A percentile compares a stretch with the other conserved stretches of the same genome.
Conservation (phyloP, 2,329 filamentous ascomycete species). For the Colletotrichum abscissum region DNA sequence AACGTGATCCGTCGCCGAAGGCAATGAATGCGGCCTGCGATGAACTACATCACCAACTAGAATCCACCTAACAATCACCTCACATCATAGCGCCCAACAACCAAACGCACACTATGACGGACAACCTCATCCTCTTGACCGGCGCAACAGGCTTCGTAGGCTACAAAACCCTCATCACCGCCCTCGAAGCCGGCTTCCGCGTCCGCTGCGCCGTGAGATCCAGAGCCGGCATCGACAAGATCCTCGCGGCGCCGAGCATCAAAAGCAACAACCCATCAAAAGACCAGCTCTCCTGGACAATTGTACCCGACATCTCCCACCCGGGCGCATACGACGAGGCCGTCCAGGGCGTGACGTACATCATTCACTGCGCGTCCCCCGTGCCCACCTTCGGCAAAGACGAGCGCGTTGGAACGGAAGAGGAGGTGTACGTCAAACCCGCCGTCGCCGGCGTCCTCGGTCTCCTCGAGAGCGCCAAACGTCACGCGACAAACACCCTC, state of each 20-base stretch:
- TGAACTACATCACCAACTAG: background rate
- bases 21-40: background rate
- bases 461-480: conserved; percentile 4
- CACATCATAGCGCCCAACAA: background rate
- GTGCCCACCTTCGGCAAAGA: conserved; percentile 3
- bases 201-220: conserved; percentile 45
- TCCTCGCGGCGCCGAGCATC: conserved; percentile 27
- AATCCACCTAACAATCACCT: background rate
- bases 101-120: background rate
- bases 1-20: no score
- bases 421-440: conserved; percentile 5
- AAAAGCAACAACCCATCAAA: conserved; percentile 21
- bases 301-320: conserved; percentile 50
- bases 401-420: background rate
- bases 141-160: conserved; percentile 46
- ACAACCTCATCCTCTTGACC: conserved; percentile 38
- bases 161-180: conserved; percentile 40
- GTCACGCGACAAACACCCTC: conserved; percentile 38
- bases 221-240: conserved; percentile 29
- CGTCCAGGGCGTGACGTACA: conserved; percentile 49
- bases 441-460: background rate
- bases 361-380: conserved; percentile 48
- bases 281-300: conserved; percentile 38
- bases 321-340: conserved; percentile 53
- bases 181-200: conserved; percentile 41